phyloP scores from a whole-genome alignment of 2,329 filamentous ascomycete species.

The Phyllosticta citrichinensis region DNA sequence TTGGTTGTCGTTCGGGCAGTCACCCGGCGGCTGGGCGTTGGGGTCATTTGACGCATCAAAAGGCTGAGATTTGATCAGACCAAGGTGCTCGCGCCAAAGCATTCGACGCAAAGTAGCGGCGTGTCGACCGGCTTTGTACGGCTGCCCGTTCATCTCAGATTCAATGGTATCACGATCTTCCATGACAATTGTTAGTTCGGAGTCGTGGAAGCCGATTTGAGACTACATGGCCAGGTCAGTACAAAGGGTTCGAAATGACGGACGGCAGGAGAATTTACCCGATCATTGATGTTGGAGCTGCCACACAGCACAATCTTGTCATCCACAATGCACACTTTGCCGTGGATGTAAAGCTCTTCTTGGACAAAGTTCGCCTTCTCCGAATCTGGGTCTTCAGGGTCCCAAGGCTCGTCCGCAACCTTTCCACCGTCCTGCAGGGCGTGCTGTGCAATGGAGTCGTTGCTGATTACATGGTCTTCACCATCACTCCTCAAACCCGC shows the following conservation, averaged over 20 bases:
- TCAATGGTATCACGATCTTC: constrained; percentile 65
- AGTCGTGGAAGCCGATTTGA: constrained; percentile 81
- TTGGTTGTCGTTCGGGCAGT: constrained; percentile 62
- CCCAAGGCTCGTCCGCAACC: constrained; percentile 64
- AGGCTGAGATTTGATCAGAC: constrained; percentile 64
- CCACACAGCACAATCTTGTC: constrained; percentile 78
- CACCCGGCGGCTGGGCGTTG: constrained; percentile 68
- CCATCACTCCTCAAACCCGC: constrained; percentile 23
- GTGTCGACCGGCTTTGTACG: constrained; percentile 69
- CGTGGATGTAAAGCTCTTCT: constrained; percentile 92
- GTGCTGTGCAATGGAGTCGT: constrained; percentile 62
- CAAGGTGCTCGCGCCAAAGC: constrained; percentile 85
- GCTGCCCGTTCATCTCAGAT: constrained; percentile 67
- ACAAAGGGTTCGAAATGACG: background rate
- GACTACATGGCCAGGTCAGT: constrained; percentile 31
- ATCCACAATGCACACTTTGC: constrained; percentile 81
- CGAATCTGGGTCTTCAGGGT: constrained; percentile 56
- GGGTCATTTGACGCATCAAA: constrained; percentile 54
- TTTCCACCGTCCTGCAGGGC: constrained; percentile 64
- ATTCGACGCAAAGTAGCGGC: constrained; percentile 71
- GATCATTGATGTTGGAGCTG: constrained; percentile 85
- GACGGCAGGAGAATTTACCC: constrained; percentile 32
- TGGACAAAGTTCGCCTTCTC: constrained; percentile 88
- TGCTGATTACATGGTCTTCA: constrained; percentile 36
- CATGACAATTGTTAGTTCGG: constrained; percentile 82